phyloP scores from a whole-genome alignment of 805 yeast genomes.

The Jamesozyma spencerorum region DNA sequence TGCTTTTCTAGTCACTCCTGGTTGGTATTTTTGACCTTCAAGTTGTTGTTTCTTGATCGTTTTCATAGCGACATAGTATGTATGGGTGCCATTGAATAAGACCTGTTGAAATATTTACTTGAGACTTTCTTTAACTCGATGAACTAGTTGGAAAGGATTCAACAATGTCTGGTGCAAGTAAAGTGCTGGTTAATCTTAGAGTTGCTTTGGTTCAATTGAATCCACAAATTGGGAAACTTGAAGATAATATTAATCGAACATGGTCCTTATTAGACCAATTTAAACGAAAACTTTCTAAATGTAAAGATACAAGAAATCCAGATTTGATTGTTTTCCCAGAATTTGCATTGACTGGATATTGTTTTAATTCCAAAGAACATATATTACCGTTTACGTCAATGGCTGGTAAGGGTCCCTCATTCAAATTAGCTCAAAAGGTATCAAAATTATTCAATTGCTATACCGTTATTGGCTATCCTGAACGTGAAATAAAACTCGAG shows the following conservation, averaged over 20 bases:
- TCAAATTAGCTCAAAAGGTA: constrained; percentile 46
- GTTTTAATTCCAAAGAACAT: constrained; percentile 40
- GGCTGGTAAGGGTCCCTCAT: constrained; percentile 38
- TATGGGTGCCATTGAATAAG: too few relatives aligned
- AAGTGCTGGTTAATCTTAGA: constrained; percentile 36
- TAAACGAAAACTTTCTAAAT: constrained; percentile 8
- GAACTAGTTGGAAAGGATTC: too few relatives aligned
- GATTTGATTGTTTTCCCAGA: constrained; percentile 80
- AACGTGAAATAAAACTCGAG: constrained; percentile 25
- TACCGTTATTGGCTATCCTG: constrained; percentile 81
- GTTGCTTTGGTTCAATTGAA: constrained; percentile 63
- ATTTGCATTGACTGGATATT: constrained; percentile 76
- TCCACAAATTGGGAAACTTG: constrained; percentile 52
- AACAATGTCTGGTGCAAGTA: not conserved
- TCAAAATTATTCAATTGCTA: constrained; percentile 47
- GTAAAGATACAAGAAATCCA: constrained; percentile 23
- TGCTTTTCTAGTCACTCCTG: too few relatives aligned
- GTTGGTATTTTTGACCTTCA: too few relatives aligned
- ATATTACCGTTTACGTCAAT: constrained; percentile 49
- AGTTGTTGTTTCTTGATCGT: too few relatives aligned
- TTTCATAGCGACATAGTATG: too few relatives aligned
- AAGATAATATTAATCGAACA: constrained; percentile 44
- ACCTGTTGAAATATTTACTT: too few relatives aligned
- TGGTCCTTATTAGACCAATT: constrained; percentile 30
- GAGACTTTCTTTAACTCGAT: too few relatives aligned